A percentile compares a stretch with the other conserved stretches of the same genome.
Evolutionary conservation across 1,284 basidiomycete genomes (phyloP).

Genomic region (Moesziomyces sp.): DNA sequence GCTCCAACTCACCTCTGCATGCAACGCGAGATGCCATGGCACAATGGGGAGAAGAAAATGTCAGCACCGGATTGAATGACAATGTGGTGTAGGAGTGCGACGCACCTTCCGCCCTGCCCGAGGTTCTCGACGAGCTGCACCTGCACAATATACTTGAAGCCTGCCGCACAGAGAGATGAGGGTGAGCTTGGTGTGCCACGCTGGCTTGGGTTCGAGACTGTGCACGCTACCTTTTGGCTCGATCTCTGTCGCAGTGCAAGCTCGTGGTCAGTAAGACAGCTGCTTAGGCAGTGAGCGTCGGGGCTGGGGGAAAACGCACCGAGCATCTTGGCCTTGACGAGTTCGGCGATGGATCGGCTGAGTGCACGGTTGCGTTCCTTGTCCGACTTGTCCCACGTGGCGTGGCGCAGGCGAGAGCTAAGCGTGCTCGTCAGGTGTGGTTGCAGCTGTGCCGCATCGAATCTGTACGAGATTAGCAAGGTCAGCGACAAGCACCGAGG

Average conservation of each 20-base stretch:
- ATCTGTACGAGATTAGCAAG: constrained; percentile 12
- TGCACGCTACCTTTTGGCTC: constrained; percentile 38
- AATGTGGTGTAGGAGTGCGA: background rate
- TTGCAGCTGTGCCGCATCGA: constrained; percentile 37
- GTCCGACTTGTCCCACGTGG: constrained; percentile 47
- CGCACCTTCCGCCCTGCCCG: constrained; percentile 57
- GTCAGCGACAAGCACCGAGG: background rate
- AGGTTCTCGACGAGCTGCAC: constrained; percentile 58
- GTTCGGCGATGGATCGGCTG: constrained; percentile 44
- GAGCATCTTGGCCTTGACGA: constrained; percentile 50
- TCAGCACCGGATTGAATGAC: background rate
- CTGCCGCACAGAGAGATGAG: background rate
- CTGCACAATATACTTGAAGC: constrained; percentile 59
- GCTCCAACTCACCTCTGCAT: constrained; percentile 1
- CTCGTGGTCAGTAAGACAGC: no score
- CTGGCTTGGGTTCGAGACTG: background rate
- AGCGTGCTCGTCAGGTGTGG: constrained; percentile 29
- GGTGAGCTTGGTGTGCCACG: constrained; percentile 1
- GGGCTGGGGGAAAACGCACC: constrained; percentile 14
- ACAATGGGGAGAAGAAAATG: background rate
- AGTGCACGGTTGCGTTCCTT: constrained; percentile 43
- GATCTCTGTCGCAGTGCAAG: constrained; percentile 22
- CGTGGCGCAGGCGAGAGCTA: constrained; percentile 15
- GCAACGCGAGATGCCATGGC: background rate
- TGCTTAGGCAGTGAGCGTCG: no score